Base-by-base conservation (phyloP, 2,329 filamentous ascomycete genomes). In the Parastagonospora avenae region DNA sequence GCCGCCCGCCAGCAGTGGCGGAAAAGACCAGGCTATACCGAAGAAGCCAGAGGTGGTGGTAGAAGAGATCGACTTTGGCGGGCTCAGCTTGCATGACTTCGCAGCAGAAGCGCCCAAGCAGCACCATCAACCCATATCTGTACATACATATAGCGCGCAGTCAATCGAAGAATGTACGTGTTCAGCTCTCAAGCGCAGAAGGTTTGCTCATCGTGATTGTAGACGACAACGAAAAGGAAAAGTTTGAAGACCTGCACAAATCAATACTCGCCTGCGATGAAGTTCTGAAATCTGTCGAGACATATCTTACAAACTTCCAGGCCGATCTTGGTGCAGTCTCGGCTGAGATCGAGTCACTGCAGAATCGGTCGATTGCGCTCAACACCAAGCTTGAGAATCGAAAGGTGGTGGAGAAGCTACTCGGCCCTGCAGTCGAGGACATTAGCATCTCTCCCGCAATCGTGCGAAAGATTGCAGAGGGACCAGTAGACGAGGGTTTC, bases 181-280 rank as follows among this genome's bases (percentile, higher is more conserved):
- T 59, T 62, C 56, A 58, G 58, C 48, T 66, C 46, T 57, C 47
- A 48, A 36, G 52, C 48, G 48, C 30, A 45, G 48, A 48, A 48
- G 50, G 41, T 50, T 57, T 58, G 64, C 67, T 66, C 61, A 70
- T 67, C 36, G 56, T 66, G 59, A 59, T 42, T 67, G 61, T 73
- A 79, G 91, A 92, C 71, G 89, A 94, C 72, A 83, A 83, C 59
- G 91, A 96, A 60, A 90, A 88, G 72, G 81, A 88, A 66, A 92
- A 88, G 66, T 96, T 96, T 64, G 88, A 97, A 73, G 91, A 95
- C 49, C 81, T 99, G 36, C 94, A 97, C 74, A 85, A 84, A 65
- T 95, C 92, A 4, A 97, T 99, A 65, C 67, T 80, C 35, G 90
- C 91, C 43, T 99, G 93, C 76, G 94, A 99, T 74, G 89, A 96